These are phyloP conservation scores for Cyberlindnera euphorbiae DNA, from an alignment of 805 yeast species.

Conservation along the genomic window DNA sequence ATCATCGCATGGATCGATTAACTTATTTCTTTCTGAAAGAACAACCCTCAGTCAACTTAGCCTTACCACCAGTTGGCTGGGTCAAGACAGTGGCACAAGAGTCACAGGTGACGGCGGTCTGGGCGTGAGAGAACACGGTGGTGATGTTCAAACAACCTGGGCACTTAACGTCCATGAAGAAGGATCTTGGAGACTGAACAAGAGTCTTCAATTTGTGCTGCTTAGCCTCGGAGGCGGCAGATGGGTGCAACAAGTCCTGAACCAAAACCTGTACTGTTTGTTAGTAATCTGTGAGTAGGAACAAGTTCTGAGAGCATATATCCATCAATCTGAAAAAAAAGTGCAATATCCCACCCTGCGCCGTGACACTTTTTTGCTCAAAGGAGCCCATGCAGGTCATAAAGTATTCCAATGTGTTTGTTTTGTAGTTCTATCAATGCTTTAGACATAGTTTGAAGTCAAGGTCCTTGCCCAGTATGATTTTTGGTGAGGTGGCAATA, in stretches of 20 bases:
- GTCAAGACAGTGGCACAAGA: constrained; percentile 97
- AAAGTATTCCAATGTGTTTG: constrained; percentile 1
- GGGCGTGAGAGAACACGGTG: constrained; percentile 99
- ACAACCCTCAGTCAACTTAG: constrained; percentile 98
- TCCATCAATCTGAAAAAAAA: constrained; percentile 2
- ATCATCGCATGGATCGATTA: too few relatives aligned
- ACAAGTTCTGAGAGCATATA: neutral
- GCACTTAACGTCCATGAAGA: constrained; percentile 99
- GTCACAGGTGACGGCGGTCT: constrained; percentile 99
- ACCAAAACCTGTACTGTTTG: constrained; percentile 73
- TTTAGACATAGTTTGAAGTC: constrained; percentile 4
- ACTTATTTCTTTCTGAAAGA: constrained; percentile 98
- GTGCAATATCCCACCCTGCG: constrained; percentile 15
- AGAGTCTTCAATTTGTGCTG: constrained; percentile 96
- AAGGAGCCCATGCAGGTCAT: constrained; percentile 8
- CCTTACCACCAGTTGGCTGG: constrained; percentile 99
- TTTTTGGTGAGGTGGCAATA: constrained; percentile 1
- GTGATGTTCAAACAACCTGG: constrained; percentile 99
- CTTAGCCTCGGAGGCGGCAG: constrained; percentile 93
- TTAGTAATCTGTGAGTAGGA: constrained; percentile 25
- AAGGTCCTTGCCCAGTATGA: neutral
- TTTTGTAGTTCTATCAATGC: constrained; percentile 9
- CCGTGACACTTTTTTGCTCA: constrained; percentile 8
- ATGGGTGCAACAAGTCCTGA: constrained; percentile 98
- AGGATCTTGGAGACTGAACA: constrained; percentile 97